Base-by-base conservation (phyloP, 805 yeast species). In the Starmera dryadoides region DNA sequence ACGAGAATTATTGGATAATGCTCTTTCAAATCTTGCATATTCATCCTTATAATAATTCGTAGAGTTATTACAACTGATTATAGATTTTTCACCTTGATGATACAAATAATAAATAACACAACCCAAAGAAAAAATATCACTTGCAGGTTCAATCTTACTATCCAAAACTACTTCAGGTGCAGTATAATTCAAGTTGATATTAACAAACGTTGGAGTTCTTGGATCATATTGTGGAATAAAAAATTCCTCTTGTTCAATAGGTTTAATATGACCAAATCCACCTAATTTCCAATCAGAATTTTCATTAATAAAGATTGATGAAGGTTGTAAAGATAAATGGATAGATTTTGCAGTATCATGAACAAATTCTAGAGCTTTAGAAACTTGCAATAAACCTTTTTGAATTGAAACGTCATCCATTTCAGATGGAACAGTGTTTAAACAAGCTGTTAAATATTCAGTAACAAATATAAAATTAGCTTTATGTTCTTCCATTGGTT, bases 241-340 rank as follows among this genome's bases (percentile, higher is more conserved):
- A 55, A 69, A 84, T 40, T 79, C 86, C 4, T 69, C 71, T 11
- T 75, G 52, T 14, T 71, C 74, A 33, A 59, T 48, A 66, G 85
- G 53, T 66, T 74, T 57, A 63, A 75, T 62, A 37, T 74, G 67
- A 0, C 68, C 80, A 42, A 93, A 71, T 0, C 97, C 97, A 6
- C 84, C 73, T 2, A 93, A 57, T 58, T 91, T 93, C 98, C 98
- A 93, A 61, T 93, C 98, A 4, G 94, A 89, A 47, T 79, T 83
- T 30, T 78, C 82, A 48, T 84, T 89, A 16, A 91, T 73, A 41
- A 83, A 74, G 2, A 93, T 69, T 0, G 95, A 75, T 8, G 73
- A 64, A 1, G 98, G 98, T 46, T 79, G 79, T 26, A 93, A 48
- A 47, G 87, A 85, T 46, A 85, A 58, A 61, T 91, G 96, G 6